phyloP scores from a whole-genome alignment of 768 basidiomycete genomes.

The Kwoniella sp. region DNA sequence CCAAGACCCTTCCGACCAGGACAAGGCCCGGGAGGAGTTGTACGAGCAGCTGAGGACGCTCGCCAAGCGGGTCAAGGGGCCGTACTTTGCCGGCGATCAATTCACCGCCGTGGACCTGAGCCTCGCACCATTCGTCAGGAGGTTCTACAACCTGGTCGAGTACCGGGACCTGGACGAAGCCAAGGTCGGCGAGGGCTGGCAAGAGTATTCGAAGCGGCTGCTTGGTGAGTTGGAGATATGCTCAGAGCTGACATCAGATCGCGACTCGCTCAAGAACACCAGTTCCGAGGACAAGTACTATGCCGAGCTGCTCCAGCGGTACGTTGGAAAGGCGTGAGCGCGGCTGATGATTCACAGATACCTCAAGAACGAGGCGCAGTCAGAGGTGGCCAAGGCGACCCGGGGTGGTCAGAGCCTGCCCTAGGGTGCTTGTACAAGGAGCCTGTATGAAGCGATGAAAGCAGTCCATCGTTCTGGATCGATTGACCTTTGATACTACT shows the following conservation, averaged over 20 bases:
- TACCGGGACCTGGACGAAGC: conserved; percentile 55
- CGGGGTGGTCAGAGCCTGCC: conserved; percentile 54
- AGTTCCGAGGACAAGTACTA: conserved; percentile 52
- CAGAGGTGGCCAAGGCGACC: conserved; percentile 57
- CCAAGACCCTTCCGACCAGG: conserved; percentile 43
- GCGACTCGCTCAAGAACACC: conserved; percentile 20
- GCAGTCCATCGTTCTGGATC: too few relatives aligned
- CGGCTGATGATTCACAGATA: conserved; percentile 53
- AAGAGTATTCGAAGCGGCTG: conserved; percentile 53
- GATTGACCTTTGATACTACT: too few relatives aligned
- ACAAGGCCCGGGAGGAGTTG: conserved; percentile 50
- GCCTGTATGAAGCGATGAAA: neutral
- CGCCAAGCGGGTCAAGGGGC: conserved; percentile 53
- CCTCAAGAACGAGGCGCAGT: conserved; percentile 59
- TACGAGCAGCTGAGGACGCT: conserved; percentile 52
- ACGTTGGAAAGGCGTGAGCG: too few relatives aligned
- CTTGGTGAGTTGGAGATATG: conserved; percentile 52
- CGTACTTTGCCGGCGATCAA: conserved; percentile 59
- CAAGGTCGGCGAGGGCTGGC: conserved; percentile 55
- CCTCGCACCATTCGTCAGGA: conserved; percentile 64
- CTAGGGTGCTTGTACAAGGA: conserved; percentile 5
- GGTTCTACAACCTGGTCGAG: conserved; percentile 58
- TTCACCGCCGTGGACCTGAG: conserved; percentile 59
- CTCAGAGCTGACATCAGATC: conserved; percentile 8
- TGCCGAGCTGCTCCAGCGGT: conserved; percentile 49